phyloP scores from a whole-genome alignment of 805 yeast species.

The Naumovozyma castellii region DNA sequence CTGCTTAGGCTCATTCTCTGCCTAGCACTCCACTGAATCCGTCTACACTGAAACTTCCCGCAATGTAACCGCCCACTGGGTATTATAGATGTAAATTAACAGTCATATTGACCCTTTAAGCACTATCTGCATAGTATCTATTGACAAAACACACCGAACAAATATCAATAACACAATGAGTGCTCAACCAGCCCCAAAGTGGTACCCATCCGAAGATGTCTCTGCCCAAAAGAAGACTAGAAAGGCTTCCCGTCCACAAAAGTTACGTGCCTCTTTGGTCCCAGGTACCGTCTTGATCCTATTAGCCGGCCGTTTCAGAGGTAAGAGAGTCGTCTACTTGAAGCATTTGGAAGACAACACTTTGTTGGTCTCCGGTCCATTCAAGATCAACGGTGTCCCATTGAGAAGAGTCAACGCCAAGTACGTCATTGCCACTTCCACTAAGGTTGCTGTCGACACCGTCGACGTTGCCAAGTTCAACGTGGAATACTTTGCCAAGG shows the following conservation, averaged over 20 bases:
- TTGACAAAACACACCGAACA: no score
- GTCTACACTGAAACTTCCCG: no score
- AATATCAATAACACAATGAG: not conserved
- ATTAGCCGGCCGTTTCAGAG: conserved; percentile 99
- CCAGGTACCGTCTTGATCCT: conserved; percentile 97
- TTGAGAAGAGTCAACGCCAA: conserved; percentile 98
- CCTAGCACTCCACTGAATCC: no score
- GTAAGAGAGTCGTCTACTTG: conserved; percentile 98
- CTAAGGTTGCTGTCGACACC: conserved; percentile 69
- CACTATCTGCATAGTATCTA: no score
- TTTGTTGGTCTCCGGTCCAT: conserved; percentile 94
- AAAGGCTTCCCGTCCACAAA: conserved; percentile 88
- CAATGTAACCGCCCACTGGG: no score
- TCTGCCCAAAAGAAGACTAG: conserved; percentile 82
- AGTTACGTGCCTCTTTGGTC: conserved; percentile 88
- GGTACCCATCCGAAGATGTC: conserved; percentile 90
- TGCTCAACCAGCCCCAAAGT: conserved; percentile 58
- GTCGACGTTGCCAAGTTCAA: conserved; percentile 86
- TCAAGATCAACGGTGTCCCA: conserved; percentile 99
- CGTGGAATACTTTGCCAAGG: conserved; percentile 94
- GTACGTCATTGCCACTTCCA: conserved; percentile 97
- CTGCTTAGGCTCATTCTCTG: no score
- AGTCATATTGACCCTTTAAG: no score
- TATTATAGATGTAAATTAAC: no score
- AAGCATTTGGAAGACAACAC: conserved; percentile 97